These are phyloP conservation scores for Debaryomyces nepalensis DNA, from an alignment of 1,139 yeast genomes.

Conservation along the genomic window DNA sequence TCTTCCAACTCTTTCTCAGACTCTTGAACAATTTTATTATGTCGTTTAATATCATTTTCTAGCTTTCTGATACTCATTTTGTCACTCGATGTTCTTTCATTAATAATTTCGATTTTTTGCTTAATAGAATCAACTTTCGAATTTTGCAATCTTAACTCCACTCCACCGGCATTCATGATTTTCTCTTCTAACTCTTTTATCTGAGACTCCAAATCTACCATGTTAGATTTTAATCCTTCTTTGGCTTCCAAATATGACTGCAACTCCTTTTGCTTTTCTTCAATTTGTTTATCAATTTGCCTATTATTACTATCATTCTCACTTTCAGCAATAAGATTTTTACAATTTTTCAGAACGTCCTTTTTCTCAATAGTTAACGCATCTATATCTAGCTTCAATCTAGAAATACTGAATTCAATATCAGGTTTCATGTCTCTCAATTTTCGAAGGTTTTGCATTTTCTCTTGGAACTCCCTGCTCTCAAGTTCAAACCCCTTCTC, in stretches of 20 bases:
- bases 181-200: slow-evolving; percentile 69
- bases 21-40: slow-evolving; percentile 50
- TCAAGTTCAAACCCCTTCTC: slow-evolving; percentile 62
- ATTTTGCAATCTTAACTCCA: slow-evolving; percentile 76
- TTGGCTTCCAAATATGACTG: slow-evolving; percentile 41
- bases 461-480: slow-evolving; percentile 57
- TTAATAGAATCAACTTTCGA: slow-evolving; percentile 79
- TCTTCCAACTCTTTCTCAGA: slow-evolving; percentile 41
- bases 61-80: slow-evolving; percentile 65
- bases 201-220: slow-evolving; percentile 60
- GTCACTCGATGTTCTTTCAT: slow-evolving; percentile 64
- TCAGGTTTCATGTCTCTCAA: slow-evolving; percentile 72
- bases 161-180: slow-evolving; percentile 93
- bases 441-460: slow-evolving; percentile 61
- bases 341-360: slow-evolving; percentile 44
- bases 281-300: slow-evolving; percentile 41
- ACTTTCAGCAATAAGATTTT: slow-evolving; percentile 42
- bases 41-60: slow-evolving; percentile 66
- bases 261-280: slow-evolving; percentile 42
- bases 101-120: slow-evolving; percentile 67
- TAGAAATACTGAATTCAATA: slow-evolving; percentile 65
- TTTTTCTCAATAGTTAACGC: slow-evolving; percentile 54
- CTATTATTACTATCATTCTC: slow-evolving; percentile 30
- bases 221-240: slow-evolving; percentile 52
- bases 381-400: slow-evolving; percentile 66